Evolutionary conservation across 352 stramenopile genomes (phyloP), one percentile per base, ranked within the genome.

Genomic region (Globisporangium viniferum): DNA sequence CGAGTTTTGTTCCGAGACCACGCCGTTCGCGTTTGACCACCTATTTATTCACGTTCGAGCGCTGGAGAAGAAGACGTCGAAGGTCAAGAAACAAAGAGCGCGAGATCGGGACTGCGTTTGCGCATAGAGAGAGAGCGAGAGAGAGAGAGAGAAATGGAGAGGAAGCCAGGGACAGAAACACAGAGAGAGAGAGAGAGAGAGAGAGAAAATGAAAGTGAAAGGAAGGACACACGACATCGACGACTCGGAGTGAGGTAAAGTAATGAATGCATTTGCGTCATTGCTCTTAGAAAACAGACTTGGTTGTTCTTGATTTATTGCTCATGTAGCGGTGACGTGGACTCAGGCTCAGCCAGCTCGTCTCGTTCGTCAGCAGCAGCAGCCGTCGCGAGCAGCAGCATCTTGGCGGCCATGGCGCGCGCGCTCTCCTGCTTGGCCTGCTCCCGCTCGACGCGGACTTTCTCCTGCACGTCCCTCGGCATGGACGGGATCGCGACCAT

Each of bases 381-480:
- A 33, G 22, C 9, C 8, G 54, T 3, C 2, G 48, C 53, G 5
- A 53, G 41, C 31, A 27, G 35, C 31, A 81, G 68, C 56, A 82
- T 73, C 41, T 75, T 76, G 24, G 70, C 62, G 6, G 81, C 82
- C 73, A 93, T 82, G 18, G 81, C 80, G 7, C 80, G 80, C 33
- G 86, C 86, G 46, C 84, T 94, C 53, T 92, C 82, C 20, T 80
- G 67, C 70, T 93, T 92, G 55, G 82, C 84, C 60, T 81, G 76
- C 41, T 91, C 84, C 3, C 81, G 73, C 64, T 94, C 84, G 18
- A 66, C 67, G 2, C 74, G 73, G 35, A 93, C 77, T 29, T 81
- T 80, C 48, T 75, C 69, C 24, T 77, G 65, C 20, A 94, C 76
- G 20, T 88, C 74, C 33, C 61, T 64, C 5, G 86, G 81, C 69